These are phyloP conservation scores for Trichoderma asperelloides DNA, from an alignment of 495 filamentous ascomycete species.

Conservation along the genomic window DNA sequence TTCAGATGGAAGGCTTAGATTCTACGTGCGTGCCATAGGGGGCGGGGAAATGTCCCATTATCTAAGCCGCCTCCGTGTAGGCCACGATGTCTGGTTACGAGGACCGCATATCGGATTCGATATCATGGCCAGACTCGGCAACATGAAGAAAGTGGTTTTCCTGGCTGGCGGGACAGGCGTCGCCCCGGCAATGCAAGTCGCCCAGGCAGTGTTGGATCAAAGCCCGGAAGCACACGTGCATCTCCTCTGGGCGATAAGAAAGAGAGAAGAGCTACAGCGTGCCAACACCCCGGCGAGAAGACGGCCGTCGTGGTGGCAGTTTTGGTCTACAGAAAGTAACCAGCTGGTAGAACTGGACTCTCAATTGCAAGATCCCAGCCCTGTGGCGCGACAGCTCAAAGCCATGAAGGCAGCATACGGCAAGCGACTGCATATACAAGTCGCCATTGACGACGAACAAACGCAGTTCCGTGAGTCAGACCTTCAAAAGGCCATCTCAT, in stretches of 20 bases:
- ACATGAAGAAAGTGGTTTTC: slow-evolving; percentile 51
- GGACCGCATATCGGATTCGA: slow-evolving; percentile 68
- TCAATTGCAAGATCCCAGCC: not conserved
- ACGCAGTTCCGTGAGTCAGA: slow-evolving; percentile 14
- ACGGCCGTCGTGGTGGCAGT: not conserved
- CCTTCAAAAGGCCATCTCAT: not conserved
- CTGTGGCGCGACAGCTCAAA: slow-evolving; percentile 53
- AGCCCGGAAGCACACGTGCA: slow-evolving; percentile 23
- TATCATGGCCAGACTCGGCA: slow-evolving; percentile 40
- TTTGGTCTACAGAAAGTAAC: not conserved
- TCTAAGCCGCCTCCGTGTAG: slow-evolving; percentile 51
- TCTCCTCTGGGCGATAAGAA: slow-evolving; percentile 36
- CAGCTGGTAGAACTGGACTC: not conserved
- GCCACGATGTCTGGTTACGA: slow-evolving; percentile 59
- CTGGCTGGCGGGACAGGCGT: slow-evolving; percentile 92
- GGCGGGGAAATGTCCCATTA: slow-evolving; percentile 52
- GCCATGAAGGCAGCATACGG: slow-evolving; percentile 46
- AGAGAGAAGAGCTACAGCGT: slow-evolving; percentile 24
- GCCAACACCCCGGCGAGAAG: slow-evolving; percentile 5
- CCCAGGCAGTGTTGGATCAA: slow-evolving; percentile 43
- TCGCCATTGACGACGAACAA: slow-evolving; percentile 72
- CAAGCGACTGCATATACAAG: slow-evolving; percentile 51
- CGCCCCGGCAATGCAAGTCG: slow-evolving; percentile 78
- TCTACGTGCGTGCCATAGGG: slow-evolving; percentile 41
- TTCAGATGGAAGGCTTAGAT: slow-evolving; percentile 28